A percentile compares a stretch with the other conserved stretches of the same genome.
Evolutionary conservation across 1,284 basidiomycete genomes (phyloP).

Genomic region (Naganishia liquefaciens): DNA sequence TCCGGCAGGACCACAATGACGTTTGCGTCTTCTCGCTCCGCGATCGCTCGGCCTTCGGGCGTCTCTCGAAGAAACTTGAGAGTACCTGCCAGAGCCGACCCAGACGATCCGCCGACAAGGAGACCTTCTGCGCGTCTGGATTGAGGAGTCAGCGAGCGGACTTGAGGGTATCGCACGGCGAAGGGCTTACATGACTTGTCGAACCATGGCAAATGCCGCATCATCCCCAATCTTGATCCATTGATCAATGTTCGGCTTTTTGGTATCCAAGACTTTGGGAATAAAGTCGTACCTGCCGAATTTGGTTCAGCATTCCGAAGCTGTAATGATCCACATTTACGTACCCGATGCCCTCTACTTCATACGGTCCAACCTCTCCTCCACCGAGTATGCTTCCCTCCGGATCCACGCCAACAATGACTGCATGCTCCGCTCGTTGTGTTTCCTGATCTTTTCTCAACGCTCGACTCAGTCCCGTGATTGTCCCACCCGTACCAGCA

Average conservation of each 20-base stretch:
- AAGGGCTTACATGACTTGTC: slow-evolving; percentile 65
- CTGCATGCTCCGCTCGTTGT: slow-evolving; percentile 33
- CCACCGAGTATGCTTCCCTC: slow-evolving; percentile 80
- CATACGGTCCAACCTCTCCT: slow-evolving; percentile 66
- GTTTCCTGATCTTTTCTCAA: slow-evolving; percentile 63
- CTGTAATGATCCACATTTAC: slow-evolving; percentile 9
- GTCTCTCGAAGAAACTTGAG: slow-evolving; percentile 71
- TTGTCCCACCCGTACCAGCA: slow-evolving; percentile 92
- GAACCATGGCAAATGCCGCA: slow-evolving; percentile 75
- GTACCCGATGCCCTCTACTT: slow-evolving; percentile 87
- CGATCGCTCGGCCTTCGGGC: slow-evolving; percentile 66
- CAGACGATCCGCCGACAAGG: slow-evolving; percentile 87
- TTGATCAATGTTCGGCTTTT: slow-evolving; percentile 56
- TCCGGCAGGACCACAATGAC: slow-evolving; percentile 88
- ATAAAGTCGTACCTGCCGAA: slow-evolving; percentile 73
- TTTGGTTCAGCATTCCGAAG: not conserved
- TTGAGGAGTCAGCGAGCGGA: not conserved
- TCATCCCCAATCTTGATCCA: slow-evolving; percentile 88
- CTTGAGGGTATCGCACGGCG: not conserved
- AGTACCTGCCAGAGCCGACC: slow-evolving; percentile 77
- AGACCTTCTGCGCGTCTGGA: slow-evolving; percentile 71
- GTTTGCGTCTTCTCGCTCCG: slow-evolving; percentile 72
- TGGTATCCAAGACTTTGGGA: slow-evolving; percentile 65
- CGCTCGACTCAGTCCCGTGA: slow-evolving; percentile 81
- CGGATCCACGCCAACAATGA: slow-evolving; percentile 87